Percentiles rank a stretch among this genome's conserved stretches.
phyloP scores from a whole-genome alignment of 2,329 filamentous ascomycete species.

The Aspergillus terreus region DNA sequence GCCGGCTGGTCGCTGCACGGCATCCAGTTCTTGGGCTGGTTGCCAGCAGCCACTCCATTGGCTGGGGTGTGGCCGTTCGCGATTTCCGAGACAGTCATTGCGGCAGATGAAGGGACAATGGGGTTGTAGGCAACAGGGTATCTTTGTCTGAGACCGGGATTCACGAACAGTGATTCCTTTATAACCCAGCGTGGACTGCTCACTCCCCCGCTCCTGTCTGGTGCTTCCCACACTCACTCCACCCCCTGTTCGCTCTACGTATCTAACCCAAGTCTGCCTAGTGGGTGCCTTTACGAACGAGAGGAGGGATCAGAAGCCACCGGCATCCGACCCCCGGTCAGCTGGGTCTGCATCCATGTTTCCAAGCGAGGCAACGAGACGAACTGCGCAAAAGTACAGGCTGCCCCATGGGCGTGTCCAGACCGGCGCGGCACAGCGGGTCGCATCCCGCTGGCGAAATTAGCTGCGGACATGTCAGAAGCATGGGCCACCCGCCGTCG shows the following conservation, averaged over 20 bases:
- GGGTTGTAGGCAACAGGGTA: neutral
- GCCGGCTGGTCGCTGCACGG: neutral
- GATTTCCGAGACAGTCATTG: neutral
- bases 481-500: neutral
- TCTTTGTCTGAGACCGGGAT: neutral
- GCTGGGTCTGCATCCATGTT: neutral
- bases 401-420: neutral
- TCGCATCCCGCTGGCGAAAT: neutral
- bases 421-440: neutral
- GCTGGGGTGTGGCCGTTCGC: neutral
- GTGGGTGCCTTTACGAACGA: no score
- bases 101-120: neutral
- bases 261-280: no score
- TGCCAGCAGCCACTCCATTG: neutral
- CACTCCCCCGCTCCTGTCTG: neutral
- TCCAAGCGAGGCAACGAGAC: no score
- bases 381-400: neutral
- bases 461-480: neutral
- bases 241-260: neutral
- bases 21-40: neutral
- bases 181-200: neutral
- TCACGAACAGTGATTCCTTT: neutral
- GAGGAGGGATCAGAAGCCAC: no score
- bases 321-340: neutral
- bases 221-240: neutral